Evolutionary conservation across 805 yeast species (phyloP).

Genomic region (Scheffersomyces ergatensis): DNA sequence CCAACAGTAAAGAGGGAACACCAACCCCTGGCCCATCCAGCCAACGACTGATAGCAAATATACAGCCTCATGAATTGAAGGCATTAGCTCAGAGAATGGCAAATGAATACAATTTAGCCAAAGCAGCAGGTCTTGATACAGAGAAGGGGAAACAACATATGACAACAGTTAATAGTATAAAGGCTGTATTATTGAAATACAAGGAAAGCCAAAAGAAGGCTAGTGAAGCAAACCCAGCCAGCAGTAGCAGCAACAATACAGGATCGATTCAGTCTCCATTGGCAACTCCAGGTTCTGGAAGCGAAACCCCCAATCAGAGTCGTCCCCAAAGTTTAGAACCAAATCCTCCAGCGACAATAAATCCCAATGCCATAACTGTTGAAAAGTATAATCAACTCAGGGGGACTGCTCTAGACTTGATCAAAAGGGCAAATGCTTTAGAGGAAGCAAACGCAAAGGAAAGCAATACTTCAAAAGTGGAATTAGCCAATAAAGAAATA

Average conservation of each 20-base stretch:
- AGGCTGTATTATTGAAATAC: constrained; percentile 54
- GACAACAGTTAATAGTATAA: constrained; percentile 60
- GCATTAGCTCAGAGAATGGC: not conserved
- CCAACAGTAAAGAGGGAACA: not conserved
- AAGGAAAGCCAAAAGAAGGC: constrained; percentile 13
- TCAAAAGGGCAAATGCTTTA: constrained; percentile 37
- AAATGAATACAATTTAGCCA: constrained; percentile 59
- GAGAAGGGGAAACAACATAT: constrained; percentile 64
- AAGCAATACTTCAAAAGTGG: constrained; percentile 42
- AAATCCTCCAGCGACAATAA: constrained; percentile 5
- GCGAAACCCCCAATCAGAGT: constrained; percentile 13
- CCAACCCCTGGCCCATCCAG: not conserved
- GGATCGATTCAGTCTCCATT: not conserved
- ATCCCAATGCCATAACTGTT: constrained; percentile 23
- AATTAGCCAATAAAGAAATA: constrained; percentile 3
- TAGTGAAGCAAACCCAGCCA: not conserved
- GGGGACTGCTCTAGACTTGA: constrained; percentile 45
- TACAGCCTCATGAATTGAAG: not conserved
- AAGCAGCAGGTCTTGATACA: constrained; percentile 55
- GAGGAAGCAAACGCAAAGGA: constrained; percentile 41
- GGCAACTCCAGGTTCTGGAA: constrained; percentile 18
- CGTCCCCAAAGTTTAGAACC: constrained; percentile 1
- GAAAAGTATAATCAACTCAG: constrained; percentile 44
- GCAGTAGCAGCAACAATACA: constrained; percentile 1
- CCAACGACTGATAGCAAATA: not conserved